Conservation (phyloP, 306 rosid genomes). For the Vachellia collinsii region DNA sequence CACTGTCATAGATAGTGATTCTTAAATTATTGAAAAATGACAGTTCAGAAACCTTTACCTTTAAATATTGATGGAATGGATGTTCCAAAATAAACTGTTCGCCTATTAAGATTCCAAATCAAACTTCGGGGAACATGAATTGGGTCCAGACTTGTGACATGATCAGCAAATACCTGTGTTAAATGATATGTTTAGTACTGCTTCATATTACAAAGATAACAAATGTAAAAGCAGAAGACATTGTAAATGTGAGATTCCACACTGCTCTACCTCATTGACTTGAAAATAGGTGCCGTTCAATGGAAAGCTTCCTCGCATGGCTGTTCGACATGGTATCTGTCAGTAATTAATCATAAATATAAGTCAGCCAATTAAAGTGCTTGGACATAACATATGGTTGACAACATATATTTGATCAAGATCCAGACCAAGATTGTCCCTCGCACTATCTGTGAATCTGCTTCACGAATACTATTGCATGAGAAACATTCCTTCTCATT, state of each 20-base stretch:
- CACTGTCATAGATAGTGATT: background rate
- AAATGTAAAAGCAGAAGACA: constrained; percentile 14
- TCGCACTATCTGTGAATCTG: constrained; percentile 69
- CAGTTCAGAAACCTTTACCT: constrained; percentile 47
- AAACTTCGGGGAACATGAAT: constrained; percentile 58
- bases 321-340: constrained; percentile 96
- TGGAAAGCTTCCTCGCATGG: constrained; percentile 93
- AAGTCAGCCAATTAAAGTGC: constrained; percentile 30
- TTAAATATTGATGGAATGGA: constrained; percentile 61
- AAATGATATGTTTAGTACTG: constrained; percentile 24
- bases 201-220: constrained; percentile 13
- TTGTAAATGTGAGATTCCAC: constrained; percentile 3
- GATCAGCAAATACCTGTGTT: constrained; percentile 60
- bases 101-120: constrained; percentile 63
- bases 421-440: constrained; percentile 81
- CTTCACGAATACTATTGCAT: constrained; percentile 77
- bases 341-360: constrained; percentile 33
- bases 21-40: background rate
- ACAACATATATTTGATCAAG: constrained; percentile 20
- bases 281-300: constrained; percentile 94
- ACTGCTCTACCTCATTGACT: constrained; percentile 79
- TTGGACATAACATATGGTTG: background rate
- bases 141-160: constrained; percentile 57
- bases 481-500: constrained; percentile 73
- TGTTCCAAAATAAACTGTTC: constrained; percentile 68